These are phyloP conservation scores for Neurospora sp. DNA, from an alignment of 2,329 filamentous ascomycete genomes.

Conservation along the genomic window DNA sequence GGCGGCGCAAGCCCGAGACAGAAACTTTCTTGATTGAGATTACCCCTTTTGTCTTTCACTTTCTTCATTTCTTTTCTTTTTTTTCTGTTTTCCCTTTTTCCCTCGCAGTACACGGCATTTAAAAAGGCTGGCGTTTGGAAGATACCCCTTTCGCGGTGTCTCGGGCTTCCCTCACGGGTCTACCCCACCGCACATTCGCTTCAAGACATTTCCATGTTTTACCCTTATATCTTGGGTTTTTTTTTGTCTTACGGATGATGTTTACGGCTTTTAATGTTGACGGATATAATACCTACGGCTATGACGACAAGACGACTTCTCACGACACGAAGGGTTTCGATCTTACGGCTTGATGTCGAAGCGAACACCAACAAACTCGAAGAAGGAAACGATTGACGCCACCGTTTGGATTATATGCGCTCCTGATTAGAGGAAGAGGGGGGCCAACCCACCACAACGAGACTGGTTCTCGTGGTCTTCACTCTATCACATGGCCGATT, in stretches of 20 bases:
- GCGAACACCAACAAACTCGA: constrained; percentile 5
- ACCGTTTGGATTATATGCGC: constrained; percentile 4
- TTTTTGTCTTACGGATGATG: constrained; percentile 35
- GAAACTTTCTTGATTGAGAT: constrained; percentile 16
- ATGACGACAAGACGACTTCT: constrained; percentile 23
- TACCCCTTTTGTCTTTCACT: constrained; percentile 21
- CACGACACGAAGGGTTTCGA: constrained; percentile 9
- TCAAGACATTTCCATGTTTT: constrained; percentile 26
- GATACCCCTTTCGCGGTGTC: constrained; percentile 23
- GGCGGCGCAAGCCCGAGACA: constrained; percentile 16
- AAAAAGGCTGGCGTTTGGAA: constrained; percentile 31
- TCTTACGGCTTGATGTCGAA: constrained; percentile 17
- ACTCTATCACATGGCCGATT: constrained; percentile 18
- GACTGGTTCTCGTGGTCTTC: constrained; percentile 8
- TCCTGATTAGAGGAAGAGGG: constrained; percentile 4
- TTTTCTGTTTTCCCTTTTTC: constrained; percentile 22
- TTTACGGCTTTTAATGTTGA: constrained; percentile 32
- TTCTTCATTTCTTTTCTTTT: constrained; percentile 20
- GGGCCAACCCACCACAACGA: constrained; percentile 5
- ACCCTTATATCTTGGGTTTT: constrained; percentile 21
- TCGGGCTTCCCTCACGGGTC: constrained; percentile 4
- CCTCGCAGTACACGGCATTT: constrained; percentile 25
- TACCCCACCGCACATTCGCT: constrained; percentile 27
- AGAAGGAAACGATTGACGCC: constrained; percentile 5
- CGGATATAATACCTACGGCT: constrained; percentile 25